Base-by-base conservation (phyloP, 495 filamentous ascomycete genomes). In the Lentithecium fluviatile region DNA sequence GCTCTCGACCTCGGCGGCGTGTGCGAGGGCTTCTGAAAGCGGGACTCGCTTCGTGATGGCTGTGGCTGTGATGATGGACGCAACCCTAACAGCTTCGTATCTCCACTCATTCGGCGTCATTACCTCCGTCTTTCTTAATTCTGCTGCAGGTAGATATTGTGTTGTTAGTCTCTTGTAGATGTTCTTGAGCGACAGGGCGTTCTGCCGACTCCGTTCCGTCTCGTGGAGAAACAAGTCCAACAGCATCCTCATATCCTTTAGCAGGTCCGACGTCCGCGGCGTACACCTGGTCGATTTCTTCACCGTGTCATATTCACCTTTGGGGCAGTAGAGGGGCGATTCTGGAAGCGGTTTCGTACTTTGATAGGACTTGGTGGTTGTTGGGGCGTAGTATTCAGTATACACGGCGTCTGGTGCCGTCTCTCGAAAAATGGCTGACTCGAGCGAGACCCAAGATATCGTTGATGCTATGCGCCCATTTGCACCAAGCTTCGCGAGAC, bases 11-110 rank as follows among this genome's bases (percentile, higher is more conserved):
- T 49, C 38, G 0, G 62, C 68, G 3, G 67, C 65, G 45, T 68
- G 60, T 20, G 68, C 63, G 0, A 70, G 69, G 4, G 74, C 74
- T 19, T 68, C 62, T 2, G 76, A 74, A 15, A 79, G 62, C 13
- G 76, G 71, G 26, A 70, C 65, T 24, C 74, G 72, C 32, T 73
- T 52, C 11, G 56, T 15, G 8, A 73, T 66, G 1, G 69, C 69
- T 19, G 64, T 65, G n/a, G 71, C 68, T 47, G 62, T 65, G 54
- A 71, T 17, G 23, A 53, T 21, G 20, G 52, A 20, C 11, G 60
- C 49, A 15, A 69, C 54, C 21, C 69, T 66, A 42, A 67, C 45
- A 40, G 68, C 60, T 57, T 72, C 71, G 68, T 73, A 72, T 46
- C 46, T 66, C 47, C 67, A 61, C 45, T 73, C 71, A 42, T 26